Conservation (phyloP, 2,329 filamentous ascomycete genomes). For the Fusarium sp. region DNA sequence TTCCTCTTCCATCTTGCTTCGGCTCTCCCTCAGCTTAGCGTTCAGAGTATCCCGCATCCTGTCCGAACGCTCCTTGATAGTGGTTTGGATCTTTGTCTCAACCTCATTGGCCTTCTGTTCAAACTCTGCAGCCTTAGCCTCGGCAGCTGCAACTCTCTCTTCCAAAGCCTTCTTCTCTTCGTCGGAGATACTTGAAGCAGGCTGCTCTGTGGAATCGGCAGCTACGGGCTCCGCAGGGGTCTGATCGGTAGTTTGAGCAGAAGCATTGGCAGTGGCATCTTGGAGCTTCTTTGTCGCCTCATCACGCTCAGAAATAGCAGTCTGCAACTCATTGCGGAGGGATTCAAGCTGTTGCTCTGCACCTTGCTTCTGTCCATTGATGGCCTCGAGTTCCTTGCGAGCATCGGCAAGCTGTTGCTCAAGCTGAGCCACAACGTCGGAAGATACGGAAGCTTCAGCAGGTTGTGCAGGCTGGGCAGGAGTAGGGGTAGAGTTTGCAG, state of each 20-base stretch:
- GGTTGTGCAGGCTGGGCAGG: constrained; percentile 46
- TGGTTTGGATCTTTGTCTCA: constrained; percentile 68
- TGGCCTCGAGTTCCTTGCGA: constrained; percentile 70
- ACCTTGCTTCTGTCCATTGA: constrained; percentile 72
- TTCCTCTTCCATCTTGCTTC: constrained; percentile 60
- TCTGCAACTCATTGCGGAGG: constrained; percentile 67
- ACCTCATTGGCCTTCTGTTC: constrained; percentile 71
- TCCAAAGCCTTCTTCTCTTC: constrained; percentile 70
- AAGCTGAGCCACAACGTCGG: constrained; percentile 58
- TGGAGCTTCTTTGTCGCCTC: constrained; percentile 58
- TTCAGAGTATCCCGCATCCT: constrained; percentile 75
- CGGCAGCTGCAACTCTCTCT: constrained; percentile 67
- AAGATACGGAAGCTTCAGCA: constrained; percentile 50
- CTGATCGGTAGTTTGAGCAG: constrained; percentile 46
- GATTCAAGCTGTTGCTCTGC: constrained; percentile 70
- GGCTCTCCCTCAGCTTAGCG: constrained; percentile 75
- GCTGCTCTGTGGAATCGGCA: constrained; percentile 25
- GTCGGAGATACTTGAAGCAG: constrained; percentile 53
- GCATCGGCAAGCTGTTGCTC: constrained; percentile 60
- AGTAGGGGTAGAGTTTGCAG: constrained; percentile 49
- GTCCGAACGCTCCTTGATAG: constrained; percentile 72
- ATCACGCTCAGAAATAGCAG: constrained; percentile 71
- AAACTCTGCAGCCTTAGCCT: constrained; percentile 70
- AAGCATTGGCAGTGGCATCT: constrained; percentile 40
- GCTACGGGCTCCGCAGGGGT: constrained; percentile 21